Conservation (phyloP, 345 rosid genomes). For the Acer negundo region DNA sequence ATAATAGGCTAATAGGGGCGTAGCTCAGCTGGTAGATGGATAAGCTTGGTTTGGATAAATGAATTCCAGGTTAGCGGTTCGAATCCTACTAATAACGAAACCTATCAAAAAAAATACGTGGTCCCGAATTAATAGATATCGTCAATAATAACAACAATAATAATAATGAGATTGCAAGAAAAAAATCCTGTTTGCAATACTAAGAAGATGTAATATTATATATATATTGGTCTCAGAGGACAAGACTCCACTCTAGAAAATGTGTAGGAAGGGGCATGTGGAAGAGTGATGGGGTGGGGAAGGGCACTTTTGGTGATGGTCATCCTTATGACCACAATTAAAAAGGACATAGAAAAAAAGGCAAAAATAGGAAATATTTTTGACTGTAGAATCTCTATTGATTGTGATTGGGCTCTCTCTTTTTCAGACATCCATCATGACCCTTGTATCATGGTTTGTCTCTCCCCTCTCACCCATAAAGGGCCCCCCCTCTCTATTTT, state of each 20-base stretch:
- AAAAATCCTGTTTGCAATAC: background rate
- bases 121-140: too few relatives aligned
- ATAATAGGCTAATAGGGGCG: too few relatives aligned
- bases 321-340: constrained; percentile 20
- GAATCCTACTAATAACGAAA: too few relatives aligned
- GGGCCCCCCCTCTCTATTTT: constrained; percentile 16
- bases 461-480: constrained; percentile 25
- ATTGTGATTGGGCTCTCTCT: constrained; percentile 55
- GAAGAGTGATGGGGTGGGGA: constrained; percentile 41
- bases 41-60: too few relatives aligned
- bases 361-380: background rate
- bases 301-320: constrained; percentile 28
- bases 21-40: too few relatives aligned
- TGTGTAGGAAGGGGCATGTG: constrained; percentile 38
- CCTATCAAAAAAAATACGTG: too few relatives aligned
- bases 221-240: constrained; percentile 21
- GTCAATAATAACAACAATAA: too few relatives aligned
- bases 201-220: too few relatives aligned
- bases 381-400: constrained; percentile 34
- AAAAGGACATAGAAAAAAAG: background rate
- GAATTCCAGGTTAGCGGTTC: too few relatives aligned
- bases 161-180: background rate
- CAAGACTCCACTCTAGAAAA: constrained; percentile 45
- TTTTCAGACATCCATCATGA: constrained; percentile 67
- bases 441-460: constrained; percentile 60